Evolutionary conservation across 2,329 filamentous ascomycete genomes (phyloP), one percentile per base, ranked within the genome.

Genomic region (Aspergillus caelatus): DNA sequence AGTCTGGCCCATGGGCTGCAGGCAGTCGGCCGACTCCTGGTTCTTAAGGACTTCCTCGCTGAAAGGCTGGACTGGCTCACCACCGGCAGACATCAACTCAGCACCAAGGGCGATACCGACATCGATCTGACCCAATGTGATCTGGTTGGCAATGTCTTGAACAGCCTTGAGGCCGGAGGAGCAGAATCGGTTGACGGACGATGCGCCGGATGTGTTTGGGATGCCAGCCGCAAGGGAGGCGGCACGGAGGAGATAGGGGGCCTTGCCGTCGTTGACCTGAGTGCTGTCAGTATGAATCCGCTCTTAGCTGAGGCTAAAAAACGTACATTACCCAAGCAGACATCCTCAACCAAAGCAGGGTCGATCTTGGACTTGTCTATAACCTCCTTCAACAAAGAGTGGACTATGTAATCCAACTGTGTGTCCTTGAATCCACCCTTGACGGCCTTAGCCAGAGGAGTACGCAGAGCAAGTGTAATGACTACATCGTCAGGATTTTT

Each of bases 371-470:
- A 89, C 74, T 89, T 89, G 68, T 89, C 83, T 61, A 88, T 80
- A 58, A 92, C 86, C 77, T 93, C 84, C 83, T 95, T 91, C 71
- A 98, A 82, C 56, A 97, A 84, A 64, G 93, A 88, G 76, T 93
- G 93, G 65, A 96, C 78, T 62, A 99, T 84, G 79, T 90, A 94
- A 79, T 99, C 95, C 67, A 98, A 87, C 46, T 86, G 86, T 7
- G 93, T 96, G 78, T 99, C 94, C 84, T 97, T 98, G 84, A 99
- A 91, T 48, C 93, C 93, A 69, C 95, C 94, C 85, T 97, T 97
- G 78, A 85, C 86, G 58, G 87, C 93, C 83, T 97, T 98, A 75
- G 90, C 86, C 66, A 99, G 86, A 0, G 95, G 93, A 32, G 94
- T 97, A 62, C 95, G 91, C 73, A 94, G 84, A 32, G 94, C 94